Evolutionary conservation across 768 basidiomycete species (phyloP), one percentile per base, ranked within the genome.

Genomic region (Mycena olivaceomarginata): DNA sequence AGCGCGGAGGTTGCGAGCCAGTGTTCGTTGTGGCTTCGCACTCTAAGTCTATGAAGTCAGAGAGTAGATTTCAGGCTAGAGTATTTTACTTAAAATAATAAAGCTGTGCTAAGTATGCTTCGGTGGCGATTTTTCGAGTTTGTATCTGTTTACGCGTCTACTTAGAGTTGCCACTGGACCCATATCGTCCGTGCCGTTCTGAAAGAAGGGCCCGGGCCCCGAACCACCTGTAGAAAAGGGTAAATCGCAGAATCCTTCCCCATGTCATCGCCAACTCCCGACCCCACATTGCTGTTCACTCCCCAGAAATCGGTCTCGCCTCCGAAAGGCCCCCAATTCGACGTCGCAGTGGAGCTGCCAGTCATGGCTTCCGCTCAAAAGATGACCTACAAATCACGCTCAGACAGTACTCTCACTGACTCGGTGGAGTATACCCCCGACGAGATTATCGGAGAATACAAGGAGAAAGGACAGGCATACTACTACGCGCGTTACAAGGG

Each of bases 401-500:
- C 8, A 11, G 25, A 70, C 31, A 67, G 68, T 31, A 62, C n/a
- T 41, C 43, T 67, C 2, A 48, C 68, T 2, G 74, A 81, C 16
- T 39, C 59, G 20, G 63, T 69, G 22, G 48, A 68, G 12, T 48
- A 81, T 57, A 82, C 83, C 60, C 80, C 88, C 11, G 86, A 88
- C 48, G 87, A 91, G 76, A 86, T 95, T 39, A 89, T 95, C 74
- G 94, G 94, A 9, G 92, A 94, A 81, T 89, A 90, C 75, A 68
- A 78, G 13, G 84, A 88, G 6, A 84, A 81, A 9, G 80, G 78
- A 25, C 81, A 83, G n/a, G 81, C 86, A 20, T 94, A 88, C 80
- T 95, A 92, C 82, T 96, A 90, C 84, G 94, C 92, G 57, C 89
- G 91, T 46, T 90, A 89, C 77, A 83, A 85, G 60, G 89, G 89